Base-by-base conservation (phyloP, 352 stramenopile species). In the Globisporangium okanoganense region DNA sequence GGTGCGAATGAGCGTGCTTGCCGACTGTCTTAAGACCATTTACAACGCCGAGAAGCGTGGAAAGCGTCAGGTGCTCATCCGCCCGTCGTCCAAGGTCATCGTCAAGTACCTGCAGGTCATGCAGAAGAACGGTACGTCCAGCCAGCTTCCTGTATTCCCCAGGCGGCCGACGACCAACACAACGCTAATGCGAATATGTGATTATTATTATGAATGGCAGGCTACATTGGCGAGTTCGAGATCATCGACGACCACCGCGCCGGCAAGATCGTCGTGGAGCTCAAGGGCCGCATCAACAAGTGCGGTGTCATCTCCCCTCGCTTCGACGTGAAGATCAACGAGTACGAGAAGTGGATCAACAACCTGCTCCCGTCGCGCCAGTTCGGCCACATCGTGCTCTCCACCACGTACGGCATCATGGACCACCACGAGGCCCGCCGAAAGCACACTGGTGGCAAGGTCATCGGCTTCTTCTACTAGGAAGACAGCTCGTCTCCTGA, bases 391-490 rank as follows among this genome's bases (percentile, higher is more conserved):
- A 97, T 99, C 71, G 92, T 95, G 20, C 66, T 95, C 43, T 87
- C 73, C 64, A 95, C 87, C 48, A 95, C 87, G 63, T 95, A 91
- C 76, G 87, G 87, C 76, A 95, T 95, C 81, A 95, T 95, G 87
- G 87, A 95, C 79, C 87, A 95, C 81, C 85, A 94, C 79, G 87
- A 95, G 72, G 97, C 98, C 53, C 95, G 97, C 75, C 94, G 97
- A 73, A 99, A 99, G 97, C 97, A 99, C 87, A 99, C 97, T 50
- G 98, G 98, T 97, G 98, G 98, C 77, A 99, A 99, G 92, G 88
- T 99, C 82, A 95, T 99, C 65, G 98, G 97, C 67, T 99, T 99
- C 85, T 99, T 99, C 87, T 99, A 99, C 85, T 99, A 97, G 82
- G n/a, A n/a, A n/a, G n/a, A 64, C 44, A 29, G 13, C 29, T 29